Evolutionary conservation across 345 rosid genomes (phyloP).

Genomic region (Firmiana major): DNA sequence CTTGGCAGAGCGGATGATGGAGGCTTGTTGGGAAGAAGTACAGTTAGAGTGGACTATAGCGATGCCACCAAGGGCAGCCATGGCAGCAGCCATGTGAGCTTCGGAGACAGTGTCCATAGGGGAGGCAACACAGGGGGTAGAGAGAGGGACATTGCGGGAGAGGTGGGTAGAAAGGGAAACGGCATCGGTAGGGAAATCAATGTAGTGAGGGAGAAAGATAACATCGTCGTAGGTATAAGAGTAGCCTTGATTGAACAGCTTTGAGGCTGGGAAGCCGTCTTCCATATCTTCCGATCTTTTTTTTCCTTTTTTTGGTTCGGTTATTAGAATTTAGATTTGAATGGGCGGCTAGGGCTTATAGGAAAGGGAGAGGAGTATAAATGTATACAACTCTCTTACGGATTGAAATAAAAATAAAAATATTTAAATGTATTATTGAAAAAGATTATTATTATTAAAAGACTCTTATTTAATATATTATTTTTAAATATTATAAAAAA

Average conservation of each 20-base stretch:
- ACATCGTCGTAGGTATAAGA: constrained; percentile 37
- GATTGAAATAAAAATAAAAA: no score
- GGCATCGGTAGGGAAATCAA: constrained; percentile 81
- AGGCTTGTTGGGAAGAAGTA: constrained; percentile 55
- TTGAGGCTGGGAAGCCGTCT: constrained; percentile 65
- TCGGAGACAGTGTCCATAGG: constrained; percentile 68
- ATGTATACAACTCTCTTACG: no score
- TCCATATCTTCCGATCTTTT: constrained; percentile 17
- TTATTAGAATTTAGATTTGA: not conserved
- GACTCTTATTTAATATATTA: no score
- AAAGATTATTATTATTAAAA: no score
- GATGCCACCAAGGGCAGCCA: constrained; percentile 83
- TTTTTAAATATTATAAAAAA: no score
- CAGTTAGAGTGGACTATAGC: constrained; percentile 76
- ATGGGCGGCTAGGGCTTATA: not conserved
- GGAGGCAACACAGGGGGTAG: no score
- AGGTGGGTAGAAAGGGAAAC: constrained; percentile 71
- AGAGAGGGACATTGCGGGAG: constrained; percentile 45
- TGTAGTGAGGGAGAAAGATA: constrained; percentile 85
- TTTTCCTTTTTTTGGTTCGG: no score
- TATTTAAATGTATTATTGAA: no score
- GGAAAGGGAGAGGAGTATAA: no score
- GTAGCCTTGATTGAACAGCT: constrained; percentile 65
- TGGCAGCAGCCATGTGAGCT: constrained; percentile 80
- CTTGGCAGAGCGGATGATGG: constrained; percentile 58